Evolutionary conservation across 2,329 filamentous ascomycete genomes (phyloP).

Genomic region (Colletotrichum sp.): DNA sequence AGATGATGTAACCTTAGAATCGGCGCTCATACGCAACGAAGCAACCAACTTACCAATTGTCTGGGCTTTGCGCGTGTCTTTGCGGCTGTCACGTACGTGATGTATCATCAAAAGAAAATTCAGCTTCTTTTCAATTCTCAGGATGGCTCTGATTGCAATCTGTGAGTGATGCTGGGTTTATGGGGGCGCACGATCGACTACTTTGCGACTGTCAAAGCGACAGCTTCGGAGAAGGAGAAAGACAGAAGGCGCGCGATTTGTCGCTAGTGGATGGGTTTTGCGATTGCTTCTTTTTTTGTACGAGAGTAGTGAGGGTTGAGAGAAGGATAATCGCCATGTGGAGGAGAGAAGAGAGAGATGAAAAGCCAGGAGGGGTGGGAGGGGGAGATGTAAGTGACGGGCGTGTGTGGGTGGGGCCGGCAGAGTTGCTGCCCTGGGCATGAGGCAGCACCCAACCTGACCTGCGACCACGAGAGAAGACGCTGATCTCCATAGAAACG

Average conservation of each 20-base stretch:
- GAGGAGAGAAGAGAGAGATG: not conserved
- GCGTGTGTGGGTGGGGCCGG: not conserved
- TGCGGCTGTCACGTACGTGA: not conserved
- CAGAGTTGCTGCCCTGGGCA: not conserved
- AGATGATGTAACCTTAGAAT: not conserved
- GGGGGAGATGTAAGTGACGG: not conserved
- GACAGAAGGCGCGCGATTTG: not conserved
- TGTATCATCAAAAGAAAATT: not conserved
- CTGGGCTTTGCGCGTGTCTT: not conserved
- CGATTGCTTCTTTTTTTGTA: not conserved
- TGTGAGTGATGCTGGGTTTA: rapidly evolving
- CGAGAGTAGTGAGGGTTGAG: not conserved
- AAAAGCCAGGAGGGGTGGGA: not conserved
- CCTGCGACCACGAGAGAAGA: not conserved
- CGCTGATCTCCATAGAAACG: not conserved
- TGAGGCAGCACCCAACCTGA: not conserved
- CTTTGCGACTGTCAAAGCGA: not conserved
- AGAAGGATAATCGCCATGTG: not conserved
- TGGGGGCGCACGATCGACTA: not conserved
- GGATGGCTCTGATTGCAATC: not conserved
- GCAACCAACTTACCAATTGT: not conserved
- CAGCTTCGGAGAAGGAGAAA: not conserved
- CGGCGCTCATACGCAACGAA: not conserved
- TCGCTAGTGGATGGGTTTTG: not conserved
- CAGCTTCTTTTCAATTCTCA: rapidly evolving